phyloP scores from a whole-genome alignment of 208 protist species.

The Crithidia fasciculata region DNA sequence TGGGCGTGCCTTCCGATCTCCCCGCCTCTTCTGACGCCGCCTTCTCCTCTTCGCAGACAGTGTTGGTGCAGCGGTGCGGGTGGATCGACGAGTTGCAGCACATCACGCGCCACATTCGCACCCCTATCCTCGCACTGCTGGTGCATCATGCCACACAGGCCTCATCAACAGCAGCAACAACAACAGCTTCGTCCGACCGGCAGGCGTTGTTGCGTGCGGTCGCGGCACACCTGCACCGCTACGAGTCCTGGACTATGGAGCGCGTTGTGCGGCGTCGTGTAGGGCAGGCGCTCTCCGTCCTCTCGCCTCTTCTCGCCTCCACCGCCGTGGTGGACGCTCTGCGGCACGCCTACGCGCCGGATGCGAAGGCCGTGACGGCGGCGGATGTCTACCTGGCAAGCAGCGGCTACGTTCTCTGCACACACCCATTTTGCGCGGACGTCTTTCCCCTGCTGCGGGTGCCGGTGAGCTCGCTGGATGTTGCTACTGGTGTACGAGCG shows the following conservation, averaged over 20 bases:
- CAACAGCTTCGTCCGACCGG: slow-evolving; percentile 7
- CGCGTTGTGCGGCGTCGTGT: slow-evolving; percentile 26
- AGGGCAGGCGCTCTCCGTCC: slow-evolving; percentile 20
- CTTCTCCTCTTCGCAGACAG: background rate
- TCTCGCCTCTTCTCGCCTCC: slow-evolving; percentile 29
- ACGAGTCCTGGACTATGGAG: slow-evolving; percentile 40
- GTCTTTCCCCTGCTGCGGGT: slow-evolving; percentile 44
- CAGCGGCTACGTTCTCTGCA: slow-evolving; percentile 74
- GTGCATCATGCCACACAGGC: slow-evolving; percentile 34
- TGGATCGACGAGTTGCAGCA: slow-evolving; percentile 47
- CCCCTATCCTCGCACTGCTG: slow-evolving; percentile 46
- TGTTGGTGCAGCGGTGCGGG: slow-evolving; percentile 16
- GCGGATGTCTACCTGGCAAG: slow-evolving; percentile 68
- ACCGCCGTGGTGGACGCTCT: slow-evolving; percentile 34
- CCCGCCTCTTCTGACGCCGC: background rate
- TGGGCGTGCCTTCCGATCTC: slow-evolving; percentile 26
- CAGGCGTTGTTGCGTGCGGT: slow-evolving; percentile 30
- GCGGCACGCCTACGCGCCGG: slow-evolving; percentile 29
- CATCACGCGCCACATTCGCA: slow-evolving; percentile 50
- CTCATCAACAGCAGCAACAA: slow-evolving; percentile 5
- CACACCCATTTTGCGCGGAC: slow-evolving; percentile 51
- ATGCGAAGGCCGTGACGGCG: slow-evolving; percentile 45
- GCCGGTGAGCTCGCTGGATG: background rate
- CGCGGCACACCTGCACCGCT: slow-evolving; percentile 43
- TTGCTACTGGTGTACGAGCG: background rate